These are phyloP conservation scores for Aureobasidium leucospermi DNA, from an alignment of 2,329 filamentous ascomycete genomes.

Conservation along the genomic window DNA sequence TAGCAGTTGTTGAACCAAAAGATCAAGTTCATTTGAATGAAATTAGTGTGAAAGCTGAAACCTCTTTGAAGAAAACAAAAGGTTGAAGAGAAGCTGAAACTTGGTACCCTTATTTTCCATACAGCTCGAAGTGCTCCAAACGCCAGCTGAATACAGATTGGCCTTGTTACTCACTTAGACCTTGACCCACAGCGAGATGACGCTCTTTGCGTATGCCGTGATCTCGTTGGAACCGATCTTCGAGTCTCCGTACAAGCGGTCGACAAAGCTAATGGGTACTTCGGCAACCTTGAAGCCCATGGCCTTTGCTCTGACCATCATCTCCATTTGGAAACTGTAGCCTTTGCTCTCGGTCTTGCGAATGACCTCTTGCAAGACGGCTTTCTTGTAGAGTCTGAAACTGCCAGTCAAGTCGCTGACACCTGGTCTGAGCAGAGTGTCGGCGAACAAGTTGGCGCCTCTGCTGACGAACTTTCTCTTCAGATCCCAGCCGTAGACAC, in stretches of 20 bases:
- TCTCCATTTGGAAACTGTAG: conserved; percentile 99
- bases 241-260: conserved; percentile 88
- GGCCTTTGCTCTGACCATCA: conserved; percentile 95
- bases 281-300: conserved; percentile 93
- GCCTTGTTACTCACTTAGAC: conserved; percentile 28
- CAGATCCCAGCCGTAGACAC: conserved; percentile 94
- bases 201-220: conserved; percentile 80
- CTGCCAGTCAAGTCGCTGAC: conserved; percentile 94
- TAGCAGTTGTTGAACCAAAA: background rate
- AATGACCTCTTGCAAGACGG: conserved; percentile 84
- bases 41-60: background rate
- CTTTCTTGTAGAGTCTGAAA: conserved; percentile 90
- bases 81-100: conserved; percentile 3
- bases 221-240: conserved; percentile 95
- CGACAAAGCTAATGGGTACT: conserved; percentile 94
- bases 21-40: background rate
- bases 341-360: conserved; percentile 88
- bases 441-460: conserved; percentile 90
- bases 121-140: background rate
- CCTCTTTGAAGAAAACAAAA: background rate
- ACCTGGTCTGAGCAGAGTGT: conserved; percentile 85
- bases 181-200: conserved; percentile 43
- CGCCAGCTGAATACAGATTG: background rate
- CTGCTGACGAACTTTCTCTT: conserved; percentile 70
- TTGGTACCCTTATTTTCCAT: background rate